phyloP scores from a whole-genome alignment of 805 yeast species.

The Kodamaea restingae region DNA sequence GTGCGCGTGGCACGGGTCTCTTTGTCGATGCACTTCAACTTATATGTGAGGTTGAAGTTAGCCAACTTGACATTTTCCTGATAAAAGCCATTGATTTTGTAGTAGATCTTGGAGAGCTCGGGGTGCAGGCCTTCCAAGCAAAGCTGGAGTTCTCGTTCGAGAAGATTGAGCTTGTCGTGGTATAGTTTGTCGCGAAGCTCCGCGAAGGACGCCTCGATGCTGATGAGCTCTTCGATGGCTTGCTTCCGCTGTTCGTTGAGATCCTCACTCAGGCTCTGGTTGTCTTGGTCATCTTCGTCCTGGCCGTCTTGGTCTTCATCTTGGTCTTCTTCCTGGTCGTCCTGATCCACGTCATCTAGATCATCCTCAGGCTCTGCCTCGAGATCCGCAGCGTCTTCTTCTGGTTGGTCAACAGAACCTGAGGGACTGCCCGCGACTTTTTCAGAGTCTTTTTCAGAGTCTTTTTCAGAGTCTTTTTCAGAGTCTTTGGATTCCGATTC shows the following conservation, averaged over 20 bases:
- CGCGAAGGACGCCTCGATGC: slow-evolving; percentile 85
- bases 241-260: slow-evolving; percentile 46
- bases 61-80: slow-evolving; percentile 58
- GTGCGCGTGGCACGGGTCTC: slow-evolving; percentile 80
- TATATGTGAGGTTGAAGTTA: slow-evolving; percentile 48
- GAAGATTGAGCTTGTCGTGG: slow-evolving; percentile 72
- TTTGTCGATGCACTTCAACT: slow-evolving; percentile 68
- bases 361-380: not conserved
- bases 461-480: no score
- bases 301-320: slow-evolving; percentile 9
- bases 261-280: slow-evolving; percentile 12
- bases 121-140: slow-evolving; percentile 92
- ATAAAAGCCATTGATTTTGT: slow-evolving; percentile 67
- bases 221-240: slow-evolving; percentile 70
- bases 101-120: slow-evolving; percentile 69
- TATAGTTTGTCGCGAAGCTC: slow-evolving; percentile 76
- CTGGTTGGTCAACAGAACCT: slow-evolving; percentile 96
- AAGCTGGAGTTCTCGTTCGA: slow-evolving; percentile 79
- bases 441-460: slow-evolving; percentile 61
- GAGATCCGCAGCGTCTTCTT: slow-evolving; percentile 43
- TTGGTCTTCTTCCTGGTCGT: slow-evolving; percentile 16
- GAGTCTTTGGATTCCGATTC: no score
- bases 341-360: slow-evolving; percentile 9
- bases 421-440: no score
- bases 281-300: slow-evolving; percentile 12